Evolutionary conservation across 2,329 filamentous ascomycete genomes (phyloP).

Genomic region (Penicillium sp.): DNA sequence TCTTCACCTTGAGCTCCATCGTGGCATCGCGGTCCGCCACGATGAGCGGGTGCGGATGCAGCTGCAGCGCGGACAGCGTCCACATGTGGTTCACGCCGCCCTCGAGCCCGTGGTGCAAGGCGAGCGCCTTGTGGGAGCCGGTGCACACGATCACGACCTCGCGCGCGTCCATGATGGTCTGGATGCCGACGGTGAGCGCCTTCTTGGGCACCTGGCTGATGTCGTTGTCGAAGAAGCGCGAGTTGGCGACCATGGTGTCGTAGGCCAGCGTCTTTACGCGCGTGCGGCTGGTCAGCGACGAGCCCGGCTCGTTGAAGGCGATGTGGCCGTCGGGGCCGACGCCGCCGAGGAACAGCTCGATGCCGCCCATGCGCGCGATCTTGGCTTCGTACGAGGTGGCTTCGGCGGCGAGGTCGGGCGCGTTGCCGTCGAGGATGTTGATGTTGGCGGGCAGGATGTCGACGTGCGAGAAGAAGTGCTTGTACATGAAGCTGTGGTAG

Average conservation of each 20-base stretch:
- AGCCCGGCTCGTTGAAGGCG: slow-evolving; percentile 86
- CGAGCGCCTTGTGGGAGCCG: slow-evolving; percentile 74
- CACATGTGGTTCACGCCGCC: slow-evolving; percentile 86
- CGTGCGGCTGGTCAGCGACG: slow-evolving; percentile 70
- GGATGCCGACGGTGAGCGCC: slow-evolving; percentile 79
- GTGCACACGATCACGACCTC: slow-evolving; percentile 82
- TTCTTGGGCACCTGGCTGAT: slow-evolving; percentile 70
- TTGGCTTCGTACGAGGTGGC: slow-evolving; percentile 75
- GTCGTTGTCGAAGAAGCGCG: slow-evolving; percentile 76
- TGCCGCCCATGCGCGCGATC: slow-evolving; percentile 70
- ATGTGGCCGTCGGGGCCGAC: slow-evolving; percentile 86
- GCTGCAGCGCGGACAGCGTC: slow-evolving; percentile 76
- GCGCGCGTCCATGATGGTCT: slow-evolving; percentile 74
- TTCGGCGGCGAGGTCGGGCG: slow-evolving; percentile 68
- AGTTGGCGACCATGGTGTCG: slow-evolving; percentile 82
- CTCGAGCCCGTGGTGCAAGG: slow-evolving; percentile 76
- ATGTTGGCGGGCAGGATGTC: slow-evolving; percentile 79
- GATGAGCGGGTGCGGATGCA: slow-evolving; percentile 77
- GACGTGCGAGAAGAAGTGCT: slow-evolving; percentile 82
- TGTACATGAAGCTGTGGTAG: slow-evolving; percentile 93
- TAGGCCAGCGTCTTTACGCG: slow-evolving; percentile 83
- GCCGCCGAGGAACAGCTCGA: slow-evolving; percentile 80
- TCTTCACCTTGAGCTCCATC: slow-evolving; percentile 68
- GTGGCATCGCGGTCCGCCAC: slow-evolving; percentile 80
- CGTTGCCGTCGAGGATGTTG: slow-evolving; percentile 79